These are phyloP conservation scores for Fusarium avenaceum DNA, from an alignment of 2,329 filamentous ascomycete genomes.

Conservation along the genomic window DNA sequence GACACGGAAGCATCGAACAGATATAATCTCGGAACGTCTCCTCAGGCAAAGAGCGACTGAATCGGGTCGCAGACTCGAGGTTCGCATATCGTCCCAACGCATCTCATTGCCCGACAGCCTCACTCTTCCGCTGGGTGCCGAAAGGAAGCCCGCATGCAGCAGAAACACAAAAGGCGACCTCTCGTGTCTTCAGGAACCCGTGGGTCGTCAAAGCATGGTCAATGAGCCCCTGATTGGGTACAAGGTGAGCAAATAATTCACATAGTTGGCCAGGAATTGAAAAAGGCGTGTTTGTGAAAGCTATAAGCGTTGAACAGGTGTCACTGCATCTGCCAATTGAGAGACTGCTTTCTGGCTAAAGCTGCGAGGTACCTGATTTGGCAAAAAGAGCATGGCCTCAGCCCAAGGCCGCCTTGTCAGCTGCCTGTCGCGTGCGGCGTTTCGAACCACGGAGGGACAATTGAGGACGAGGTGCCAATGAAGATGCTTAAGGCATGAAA, in stretches of 20 bases:
- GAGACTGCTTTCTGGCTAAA: slow-evolving; percentile 16
- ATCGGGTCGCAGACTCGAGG: slow-evolving; percentile 17
- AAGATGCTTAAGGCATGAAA: neutral
- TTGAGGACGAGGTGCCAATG: slow-evolving; percentile 5
- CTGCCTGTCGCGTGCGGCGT: slow-evolving; percentile 33
- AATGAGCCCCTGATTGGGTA: slow-evolving; percentile 28
- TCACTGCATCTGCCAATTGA: slow-evolving; percentile 43
- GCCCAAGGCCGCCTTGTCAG: slow-evolving; percentile 31
- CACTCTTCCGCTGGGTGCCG: slow-evolving; percentile 34
- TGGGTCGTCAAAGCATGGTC: slow-evolving; percentile 12
- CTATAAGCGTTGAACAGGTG: slow-evolving; percentile 39
- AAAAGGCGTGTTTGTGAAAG: slow-evolving; percentile 27
- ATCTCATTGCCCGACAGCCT: slow-evolving; percentile 39
- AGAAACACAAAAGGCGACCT: slow-evolving; percentile 28
- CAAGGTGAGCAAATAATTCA: slow-evolving; percentile 4
- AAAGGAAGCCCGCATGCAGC: slow-evolving; percentile 33
- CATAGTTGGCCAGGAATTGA: slow-evolving; percentile 33
- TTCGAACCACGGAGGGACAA: slow-evolving; percentile 14
- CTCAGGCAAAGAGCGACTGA: slow-evolving; percentile 5
- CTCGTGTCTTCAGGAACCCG: slow-evolving; percentile 27
- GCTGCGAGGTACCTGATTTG: slow-evolving; percentile 41
- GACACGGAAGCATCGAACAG: slow-evolving; percentile 14
- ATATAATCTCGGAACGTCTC: slow-evolving; percentile 33
- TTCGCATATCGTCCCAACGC: slow-evolving; percentile 20
- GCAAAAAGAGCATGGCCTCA: slow-evolving; percentile 29